Base-by-base conservation (phyloP, 1,139 yeast species). In the Candida neerlandica region DNA sequence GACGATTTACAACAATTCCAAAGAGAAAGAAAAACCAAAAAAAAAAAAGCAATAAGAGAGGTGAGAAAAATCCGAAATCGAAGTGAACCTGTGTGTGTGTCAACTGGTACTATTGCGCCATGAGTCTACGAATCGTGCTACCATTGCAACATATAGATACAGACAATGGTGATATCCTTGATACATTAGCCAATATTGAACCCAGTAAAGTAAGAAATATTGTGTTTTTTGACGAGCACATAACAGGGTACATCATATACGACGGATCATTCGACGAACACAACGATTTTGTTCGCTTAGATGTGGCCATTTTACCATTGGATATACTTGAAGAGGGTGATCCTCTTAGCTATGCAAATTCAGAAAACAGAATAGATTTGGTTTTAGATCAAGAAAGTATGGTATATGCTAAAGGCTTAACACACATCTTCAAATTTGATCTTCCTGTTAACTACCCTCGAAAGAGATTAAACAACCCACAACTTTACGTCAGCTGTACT, bases 401-500 rank as follows among this genome's bases (percentile, higher is more conserved):
- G 9, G 43, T 50, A 1, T 41, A 56, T 21, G 57, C 49, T 11
- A 44, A 44, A 4, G 45, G 48, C 10, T 43, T 45, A 16, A 58
- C 54, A 41, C 53, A 56, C 5, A 51, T 73, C 4, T 73, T 78
- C 77, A 64, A 56, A 47, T 71, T 75, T 51, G 61, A 60, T n/a
- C 43, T 66, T 6, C 71, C 77, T 3, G 60, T 73, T 2, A 60
- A 63, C 1, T 75, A 75, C 53, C 80, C 80, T 1, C 62, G 69
- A 32, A 65, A 63, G 50, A 69, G 72, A 52, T 57, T 70, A 37
- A 46, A 53, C 34, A 58, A 65, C 40, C 80, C 80, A 0, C 61
- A 57, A 21, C 55, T 75, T 10, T 49, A 61, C 19, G 56, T 75
- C 18, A 55, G 62, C 10, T 66, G 71, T 47, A 54, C 55, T 19